phyloP scores from a whole-genome alignment of 345 rosid species.

The Boechera stricta region DNA sequence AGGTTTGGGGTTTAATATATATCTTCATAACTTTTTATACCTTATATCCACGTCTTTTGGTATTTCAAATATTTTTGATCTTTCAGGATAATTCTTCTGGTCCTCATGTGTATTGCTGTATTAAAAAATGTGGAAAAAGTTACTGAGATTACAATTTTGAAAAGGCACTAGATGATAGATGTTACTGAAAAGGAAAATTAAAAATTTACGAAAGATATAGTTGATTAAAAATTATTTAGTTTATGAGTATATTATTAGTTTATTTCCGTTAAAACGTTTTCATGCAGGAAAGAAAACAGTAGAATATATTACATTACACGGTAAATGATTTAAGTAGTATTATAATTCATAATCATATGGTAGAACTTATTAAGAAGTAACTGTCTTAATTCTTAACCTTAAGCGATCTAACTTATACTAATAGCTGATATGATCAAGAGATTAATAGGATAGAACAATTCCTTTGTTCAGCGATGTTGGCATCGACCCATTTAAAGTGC shows the following conservation, averaged over 20 bases:
- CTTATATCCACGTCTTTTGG: background rate
- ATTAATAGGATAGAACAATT: background rate
- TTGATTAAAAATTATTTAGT: too few species aligned
- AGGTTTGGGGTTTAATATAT: background rate
- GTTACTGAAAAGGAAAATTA: background rate
- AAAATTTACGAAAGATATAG: too few species aligned
- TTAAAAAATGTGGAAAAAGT: background rate
- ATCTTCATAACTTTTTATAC: background rate
- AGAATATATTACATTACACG: background rate
- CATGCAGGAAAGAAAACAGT: too few species aligned
- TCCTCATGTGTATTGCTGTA: background rate
- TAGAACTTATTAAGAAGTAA: background rate
- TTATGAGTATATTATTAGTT: too few species aligned
- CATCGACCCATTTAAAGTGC: constrained; percentile 12
- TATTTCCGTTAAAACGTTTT: too few species aligned
- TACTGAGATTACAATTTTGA: background rate
- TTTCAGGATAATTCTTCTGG: background rate
- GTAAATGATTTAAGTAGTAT: background rate
- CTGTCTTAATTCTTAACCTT: background rate
- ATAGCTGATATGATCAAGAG: background rate
- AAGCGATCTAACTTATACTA: background rate
- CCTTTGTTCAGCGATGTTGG: background rate
- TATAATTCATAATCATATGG: background rate
- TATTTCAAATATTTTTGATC: background rate
- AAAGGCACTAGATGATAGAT: background rate